Percentiles rank a stretch among this genome's conserved stretches.
Conservation (phyloP, 805 yeast species). For the Kuraishia cidri region DNA sequence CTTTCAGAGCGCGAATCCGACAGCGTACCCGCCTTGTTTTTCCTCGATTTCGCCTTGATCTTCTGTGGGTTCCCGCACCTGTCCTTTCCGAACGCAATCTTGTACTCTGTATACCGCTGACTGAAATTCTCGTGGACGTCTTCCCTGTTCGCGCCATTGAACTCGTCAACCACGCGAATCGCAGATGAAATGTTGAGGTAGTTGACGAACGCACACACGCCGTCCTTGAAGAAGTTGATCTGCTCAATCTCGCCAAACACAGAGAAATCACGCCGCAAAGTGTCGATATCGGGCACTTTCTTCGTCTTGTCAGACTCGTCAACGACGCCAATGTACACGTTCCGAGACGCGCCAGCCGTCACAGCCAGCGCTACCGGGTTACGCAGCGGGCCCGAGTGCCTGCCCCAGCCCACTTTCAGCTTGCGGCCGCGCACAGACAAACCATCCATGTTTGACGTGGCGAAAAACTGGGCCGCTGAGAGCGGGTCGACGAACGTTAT, state of each 20-base stretch:
- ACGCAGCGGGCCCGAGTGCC: constrained; percentile 54
- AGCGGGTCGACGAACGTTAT: constrained; percentile 58
- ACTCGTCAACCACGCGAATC: constrained; percentile 52
- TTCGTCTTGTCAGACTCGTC: constrained; percentile 24
- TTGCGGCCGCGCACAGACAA: constrained; percentile 53
- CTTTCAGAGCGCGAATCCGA: background rate
- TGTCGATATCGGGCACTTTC: constrained; percentile 34
- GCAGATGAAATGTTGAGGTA: constrained; percentile 57
- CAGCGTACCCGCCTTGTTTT: background rate
- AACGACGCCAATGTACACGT: constrained; percentile 61
- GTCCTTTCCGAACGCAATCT: constrained; percentile 67
- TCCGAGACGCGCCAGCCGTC: constrained; percentile 68
- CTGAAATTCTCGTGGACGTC: constrained; percentile 28
- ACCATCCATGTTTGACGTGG: constrained; percentile 49
- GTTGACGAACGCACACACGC: constrained; percentile 69
- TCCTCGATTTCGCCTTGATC: constrained; percentile 25
- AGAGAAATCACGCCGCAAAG: constrained; percentile 50
- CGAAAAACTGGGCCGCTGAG: constrained; percentile 59
- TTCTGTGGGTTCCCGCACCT: constrained; percentile 74
- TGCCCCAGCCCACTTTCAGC: constrained; percentile 66
- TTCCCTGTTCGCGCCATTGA: constrained; percentile 27
- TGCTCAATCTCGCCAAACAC: constrained; percentile 69
- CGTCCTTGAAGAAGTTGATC: constrained; percentile 60
- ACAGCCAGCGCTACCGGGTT: constrained; percentile 52
- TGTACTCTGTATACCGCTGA: constrained; percentile 40